Base-by-base conservation (phyloP, 176 grass and related monocot species). In the Areca catechu region DNA sequence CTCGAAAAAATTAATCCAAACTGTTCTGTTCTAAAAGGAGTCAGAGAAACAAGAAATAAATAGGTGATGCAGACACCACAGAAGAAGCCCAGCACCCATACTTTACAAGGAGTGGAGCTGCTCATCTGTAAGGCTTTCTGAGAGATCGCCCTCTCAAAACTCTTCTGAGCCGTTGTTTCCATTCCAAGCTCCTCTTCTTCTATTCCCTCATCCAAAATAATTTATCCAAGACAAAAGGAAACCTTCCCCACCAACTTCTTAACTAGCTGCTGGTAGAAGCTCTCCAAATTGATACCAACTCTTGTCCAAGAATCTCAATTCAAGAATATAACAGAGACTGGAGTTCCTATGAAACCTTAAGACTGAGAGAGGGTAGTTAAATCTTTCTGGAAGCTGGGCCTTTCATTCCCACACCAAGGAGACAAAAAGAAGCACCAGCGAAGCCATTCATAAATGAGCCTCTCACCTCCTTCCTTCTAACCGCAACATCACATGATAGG, bases 1-100 rank as follows among this genome's bases (percentile, higher is more conserved):
- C 56, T 76, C 10, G 56, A 57, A 61, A 79, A 68, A 0, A 23
- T 16, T 14, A 71, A 60, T 7, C 15, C 54, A 49, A 53, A 48
- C 25, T 23, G 15, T 15, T 7, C 16, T 20, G 53, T 57, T 3
- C 48, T 60, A 18, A 66, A 24, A 0, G 80, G 70, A 22, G 77
- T 65, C 5, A 83, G 57, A 20, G 60, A 23, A 18, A 77, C 69
- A 27, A 56, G 75, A 55, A 84, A 57, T 5, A 81, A 25, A 50
- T 80, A 78, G 3, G 53, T 57, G 17, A 80, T 48, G 73, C 89
- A 78, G 34, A 93, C 62, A n/a, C 74, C 79, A 20, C 57, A 93
- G 60, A 93, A 75, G 80, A 93, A 93, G 19, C 89, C 80, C 63
- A 80, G 3, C 20, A 70, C 54, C 65, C 83, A 83, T 37, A 48